Percentiles rank a stretch among this genome's conserved stretches.
These are phyloP conservation scores for Dothistroma septosporum DNA, from an alignment of 2,329 filamentous ascomycete species.

Conservation along the genomic window DNA sequence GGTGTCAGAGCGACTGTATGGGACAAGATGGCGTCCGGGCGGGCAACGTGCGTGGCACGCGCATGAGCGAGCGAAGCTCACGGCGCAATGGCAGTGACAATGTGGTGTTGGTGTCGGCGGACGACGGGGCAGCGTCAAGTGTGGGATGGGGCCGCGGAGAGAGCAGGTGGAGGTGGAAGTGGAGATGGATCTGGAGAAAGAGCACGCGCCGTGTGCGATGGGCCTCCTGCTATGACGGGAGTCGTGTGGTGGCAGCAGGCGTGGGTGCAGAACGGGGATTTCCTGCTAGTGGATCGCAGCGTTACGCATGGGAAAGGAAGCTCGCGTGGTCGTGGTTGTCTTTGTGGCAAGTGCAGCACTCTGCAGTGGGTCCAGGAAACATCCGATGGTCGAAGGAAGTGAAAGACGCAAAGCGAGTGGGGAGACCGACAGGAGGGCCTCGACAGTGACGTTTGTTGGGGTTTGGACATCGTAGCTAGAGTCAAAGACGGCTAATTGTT, in stretches of 20 bases:
- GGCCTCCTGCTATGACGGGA: not conserved
- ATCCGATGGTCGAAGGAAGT: no score
- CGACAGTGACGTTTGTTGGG: not conserved
- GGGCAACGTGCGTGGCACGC: constrained; percentile 8
- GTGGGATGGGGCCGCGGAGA: not conserved
- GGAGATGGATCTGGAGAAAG: constrained; percentile 8
- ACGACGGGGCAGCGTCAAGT: not conserved
- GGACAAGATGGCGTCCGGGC: constrained; percentile 3
- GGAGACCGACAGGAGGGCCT: not conserved
- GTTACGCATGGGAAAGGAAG: not conserved
- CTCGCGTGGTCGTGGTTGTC: not conserved
- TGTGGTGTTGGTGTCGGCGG: no score
- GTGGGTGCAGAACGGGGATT: not conserved
- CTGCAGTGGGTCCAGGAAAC: not conserved
- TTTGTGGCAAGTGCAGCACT: not conserved
- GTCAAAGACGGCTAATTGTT: not conserved
- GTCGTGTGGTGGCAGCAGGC: not conserved
- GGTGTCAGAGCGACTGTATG: constrained; percentile 4
- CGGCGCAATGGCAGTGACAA: constrained; percentile 2
- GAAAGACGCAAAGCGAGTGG: not conserved
- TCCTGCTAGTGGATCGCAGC: not conserved
- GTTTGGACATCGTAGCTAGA: not conserved
- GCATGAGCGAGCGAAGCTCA: constrained; percentile 3
- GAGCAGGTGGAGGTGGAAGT: not conserved
- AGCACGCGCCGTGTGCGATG: not conserved